Base-by-base conservation (phyloP, 768 basidiomycete genomes). In the Grammothele lineata region DNA sequence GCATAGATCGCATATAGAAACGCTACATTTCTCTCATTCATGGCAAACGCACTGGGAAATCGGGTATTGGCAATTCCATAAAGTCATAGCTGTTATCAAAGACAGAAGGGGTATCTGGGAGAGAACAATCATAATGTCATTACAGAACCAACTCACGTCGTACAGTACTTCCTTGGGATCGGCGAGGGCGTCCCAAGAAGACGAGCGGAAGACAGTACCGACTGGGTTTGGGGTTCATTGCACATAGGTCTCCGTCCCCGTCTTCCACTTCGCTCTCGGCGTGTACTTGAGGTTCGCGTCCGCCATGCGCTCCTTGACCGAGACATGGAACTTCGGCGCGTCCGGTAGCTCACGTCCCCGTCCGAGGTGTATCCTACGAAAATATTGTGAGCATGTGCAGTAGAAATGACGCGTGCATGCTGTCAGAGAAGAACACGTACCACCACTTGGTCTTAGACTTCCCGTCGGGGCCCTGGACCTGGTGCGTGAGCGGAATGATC, bases 241-340 rank as follows among this genome's bases (percentile, higher is more conserved):
- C 18, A 75, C 72, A 53, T 80, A 87, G 0, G 58, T 59, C 58
- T 80, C 76, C 3, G 70, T 72, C 0, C 77, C 71, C 3, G 56
- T 49, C 23, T 55, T 62, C 71, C 76, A 87, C 36, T 45, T 58
- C 30, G 85, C 85, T 27, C 66, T 70, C 7, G 87, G 86, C 36
- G 58, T 70, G 61, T 89, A 88, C 17, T 72, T 70, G 44, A 81
- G 60, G 3, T 57, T 55, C 42, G 63, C 15, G 50, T 73, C 69
- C 15, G 68, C 62, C 68, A 81, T 80, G 37, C 87, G 75, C 50
- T 73, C 60, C 63, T 75, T 72, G 27, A 90, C 87, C 5, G 78
- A 79, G 32, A 68, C 57, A 56, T 89, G 87, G 58, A 89, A 81
- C 8, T 70, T 71, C 0, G 85, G 83, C 4, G 52, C 40, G 36